Conservation (phyloP, 2,329 filamentous ascomycete genomes). For the Colletotrichum sp. region DNA sequence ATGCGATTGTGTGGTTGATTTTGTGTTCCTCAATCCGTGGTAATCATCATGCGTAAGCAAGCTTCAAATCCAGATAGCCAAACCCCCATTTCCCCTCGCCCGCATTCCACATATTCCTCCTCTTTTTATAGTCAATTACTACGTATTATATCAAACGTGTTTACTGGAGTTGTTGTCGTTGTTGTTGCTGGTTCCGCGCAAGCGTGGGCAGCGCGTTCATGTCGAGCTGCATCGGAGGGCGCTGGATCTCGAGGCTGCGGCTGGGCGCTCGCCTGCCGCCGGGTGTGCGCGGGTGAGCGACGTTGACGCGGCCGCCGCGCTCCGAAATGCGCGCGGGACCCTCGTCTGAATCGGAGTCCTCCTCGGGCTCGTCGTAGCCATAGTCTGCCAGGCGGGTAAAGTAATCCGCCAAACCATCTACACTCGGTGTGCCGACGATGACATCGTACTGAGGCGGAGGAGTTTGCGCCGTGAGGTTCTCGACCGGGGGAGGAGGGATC, state of each 20-base stretch:
- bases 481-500: conserved; percentile 68
- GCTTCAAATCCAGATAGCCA: neutral
- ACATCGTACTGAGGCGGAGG: conserved; percentile 86
- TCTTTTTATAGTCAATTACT: neutral
- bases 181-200: neutral
- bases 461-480: conserved; percentile 60
- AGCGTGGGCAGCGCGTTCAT: conserved; percentile 25
- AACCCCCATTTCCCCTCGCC: neutral
- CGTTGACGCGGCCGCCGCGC: conserved; percentile 60
- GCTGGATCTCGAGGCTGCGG: conserved; percentile 60
- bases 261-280: conserved; percentile 58
- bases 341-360: conserved; percentile 54
- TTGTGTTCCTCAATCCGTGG: neutral
- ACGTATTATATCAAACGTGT: neutral
- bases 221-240: conserved; percentile 41
- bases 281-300: conserved; percentile 61
- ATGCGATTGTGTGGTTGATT: neutral
- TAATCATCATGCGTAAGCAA: neutral
- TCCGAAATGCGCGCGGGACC: conserved; percentile 51
- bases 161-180: neutral
- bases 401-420: conserved; percentile 82
- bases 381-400: conserved; percentile 81
- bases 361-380: conserved; percentile 50
- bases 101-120: neutral
- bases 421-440: conserved; percentile 72